phyloP scores from a whole-genome alignment of 805 yeast genomes.

The Myxozyma lipomycoides region DNA sequence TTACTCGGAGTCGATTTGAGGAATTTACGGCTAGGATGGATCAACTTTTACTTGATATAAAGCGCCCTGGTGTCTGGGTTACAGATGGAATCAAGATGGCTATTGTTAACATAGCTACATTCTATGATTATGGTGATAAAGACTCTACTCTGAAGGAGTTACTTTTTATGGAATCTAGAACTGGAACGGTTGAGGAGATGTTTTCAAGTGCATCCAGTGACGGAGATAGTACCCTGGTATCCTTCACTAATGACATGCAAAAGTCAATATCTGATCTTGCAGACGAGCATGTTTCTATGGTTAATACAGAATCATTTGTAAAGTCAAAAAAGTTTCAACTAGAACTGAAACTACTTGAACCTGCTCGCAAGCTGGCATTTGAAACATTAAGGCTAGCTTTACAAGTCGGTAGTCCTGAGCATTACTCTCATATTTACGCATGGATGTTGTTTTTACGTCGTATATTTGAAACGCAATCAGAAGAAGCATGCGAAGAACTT shows the following conservation, averaged over 20 bases:
- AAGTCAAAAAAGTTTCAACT: no score
- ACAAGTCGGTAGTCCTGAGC: conserved; percentile 16
- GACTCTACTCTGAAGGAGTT: no score
- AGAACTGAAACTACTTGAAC: background rate
- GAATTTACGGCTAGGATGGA: background rate
- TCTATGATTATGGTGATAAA: conserved; percentile 16
- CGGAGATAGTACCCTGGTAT: background rate
- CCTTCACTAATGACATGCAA: background rate
- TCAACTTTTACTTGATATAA: conserved; percentile 10
- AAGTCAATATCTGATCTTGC: background rate
- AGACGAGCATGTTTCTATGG: background rate
- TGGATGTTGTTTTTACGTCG: conserved; percentile 24
- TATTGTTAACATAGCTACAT: conserved; percentile 15
- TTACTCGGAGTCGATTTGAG: conserved; percentile 7
- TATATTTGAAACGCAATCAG: conserved; percentile 7
- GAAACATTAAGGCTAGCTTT: conserved; percentile 16
- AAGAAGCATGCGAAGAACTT: background rate
- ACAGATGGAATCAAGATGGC: conserved; percentile 24
- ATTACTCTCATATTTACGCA: conserved; percentile 23
- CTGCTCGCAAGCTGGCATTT: conserved; percentile 8
- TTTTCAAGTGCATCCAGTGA: background rate
- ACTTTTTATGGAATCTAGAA: no score
- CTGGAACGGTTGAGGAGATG: conserved; percentile 9
- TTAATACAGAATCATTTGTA: background rate
- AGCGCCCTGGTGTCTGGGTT: conserved; percentile 20